A percentile compares a stretch with the other conserved stretches of the same genome.
phyloP scores from a whole-genome alignment of 2,329 filamentous ascomycete species.

The Calonectria hongkongensis region DNA sequence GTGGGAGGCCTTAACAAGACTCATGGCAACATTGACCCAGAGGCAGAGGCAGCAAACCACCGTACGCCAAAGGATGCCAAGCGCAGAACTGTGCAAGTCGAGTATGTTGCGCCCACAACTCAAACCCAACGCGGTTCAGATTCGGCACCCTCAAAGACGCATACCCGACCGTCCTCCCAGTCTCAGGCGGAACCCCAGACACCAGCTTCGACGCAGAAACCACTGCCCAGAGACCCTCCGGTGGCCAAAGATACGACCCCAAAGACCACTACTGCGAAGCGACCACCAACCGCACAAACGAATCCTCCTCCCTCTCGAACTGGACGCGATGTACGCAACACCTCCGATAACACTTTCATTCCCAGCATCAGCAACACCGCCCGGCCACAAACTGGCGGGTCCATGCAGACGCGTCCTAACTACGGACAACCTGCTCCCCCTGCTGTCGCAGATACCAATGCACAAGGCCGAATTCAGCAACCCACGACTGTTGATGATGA shows the following conservation, averaged over 20 bases:
- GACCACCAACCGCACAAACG: constrained; percentile 70
- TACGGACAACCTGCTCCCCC: constrained; percentile 94
- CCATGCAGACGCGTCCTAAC: constrained; percentile 80
- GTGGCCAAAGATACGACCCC: constrained; percentile 65
- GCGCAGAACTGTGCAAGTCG: constrained; percentile 95
- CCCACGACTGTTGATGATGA: constrained; percentile 78
- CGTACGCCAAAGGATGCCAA: constrained; percentile 90
- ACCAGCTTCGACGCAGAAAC: constrained; percentile 71
- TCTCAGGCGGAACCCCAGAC: constrained; percentile 64
- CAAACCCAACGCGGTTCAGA: constrained; percentile 83
- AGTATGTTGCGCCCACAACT: constrained; percentile 95
- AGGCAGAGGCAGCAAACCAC: constrained; percentile 69
- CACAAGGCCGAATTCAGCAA: constrained; percentile 91
- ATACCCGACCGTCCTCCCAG: constrained; percentile 59
- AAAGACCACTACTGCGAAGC: constrained; percentile 61
- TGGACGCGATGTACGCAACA: constrained; percentile 61
- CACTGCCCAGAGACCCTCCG: constrained; percentile 75
- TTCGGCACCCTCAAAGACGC: constrained; percentile 50
- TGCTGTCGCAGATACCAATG: constrained; percentile 90
- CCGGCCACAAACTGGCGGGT: constrained; percentile 88
- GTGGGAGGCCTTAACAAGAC: constrained; percentile 82
- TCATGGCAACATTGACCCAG: constrained; percentile 83
- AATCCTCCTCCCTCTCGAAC: constrained; percentile 52
- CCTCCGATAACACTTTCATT: constrained; percentile 65
- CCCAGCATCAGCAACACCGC: constrained; percentile 64